Base-by-base conservation (phyloP, 108 stramenopile genomes). In the Pinguiococcus pyrenoidosus region DNA sequence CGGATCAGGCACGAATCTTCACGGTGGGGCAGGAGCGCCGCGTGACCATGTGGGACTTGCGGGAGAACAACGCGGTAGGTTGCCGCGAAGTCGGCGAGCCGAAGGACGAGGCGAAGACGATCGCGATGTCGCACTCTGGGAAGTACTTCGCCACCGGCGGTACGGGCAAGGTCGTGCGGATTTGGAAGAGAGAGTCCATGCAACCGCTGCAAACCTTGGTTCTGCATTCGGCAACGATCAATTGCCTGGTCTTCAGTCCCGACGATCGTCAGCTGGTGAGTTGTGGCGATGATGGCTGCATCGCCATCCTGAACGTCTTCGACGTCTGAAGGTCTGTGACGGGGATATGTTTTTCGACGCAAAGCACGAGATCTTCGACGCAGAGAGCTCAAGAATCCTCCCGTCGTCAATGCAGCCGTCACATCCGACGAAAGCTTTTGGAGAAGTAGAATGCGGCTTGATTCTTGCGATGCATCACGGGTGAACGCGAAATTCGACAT, bases 221-320 rank as follows among this genome's bases (percentile, higher is more conserved):
- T 16, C 64, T 51, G 16, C 69, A 71, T 62, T 46, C 53, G 4
- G 35, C 28, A 2, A 2, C 21, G 22, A 43, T 71, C 10, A 21
- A 12, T 7, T 49, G 33, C 35, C 25, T 66, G 1, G 24, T 25
- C 3, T 77, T 75, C 27, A 57, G 60, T 21, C 68, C 63, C 16
- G 71, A 75, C 48, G 77, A 78, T 47, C 58, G 49, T 50, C 77
- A 78, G 61, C 58, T 78, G n/a, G 70, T 75, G 6, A 46, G 44
- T 2, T 65, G 69, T 3, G 77, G 77, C 14, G 58, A 61, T 16
- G 77, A 78, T 48, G 74, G 77, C 32, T 45, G 39, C 32, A 66
- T 78, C 1, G 64, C 74, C 29, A 36, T 78, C 5, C 76, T 67
- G 71, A 69, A 74, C 53, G 33, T 67, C 23, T 74, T 41, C 41